Percentiles rank a stretch among this genome's conserved stretches.
These are phyloP conservation scores for Exophiala alcalophila DNA, from an alignment of 2,329 filamentous ascomycete species.

Conservation along the genomic window DNA sequence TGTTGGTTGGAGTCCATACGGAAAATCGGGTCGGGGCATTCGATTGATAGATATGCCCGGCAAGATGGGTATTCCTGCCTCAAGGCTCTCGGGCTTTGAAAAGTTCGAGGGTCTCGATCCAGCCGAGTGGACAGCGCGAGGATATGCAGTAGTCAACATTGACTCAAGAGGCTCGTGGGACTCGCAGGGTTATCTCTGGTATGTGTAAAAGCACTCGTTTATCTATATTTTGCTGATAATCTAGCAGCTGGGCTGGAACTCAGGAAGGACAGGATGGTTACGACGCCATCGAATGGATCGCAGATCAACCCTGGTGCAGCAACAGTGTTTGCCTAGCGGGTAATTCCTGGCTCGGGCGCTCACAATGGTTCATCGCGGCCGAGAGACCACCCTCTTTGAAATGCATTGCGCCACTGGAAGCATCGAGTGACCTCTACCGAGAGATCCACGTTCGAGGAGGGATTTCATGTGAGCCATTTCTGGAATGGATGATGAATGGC, in stretches of 20 bases:
- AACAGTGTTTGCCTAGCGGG: constrained; percentile 44
- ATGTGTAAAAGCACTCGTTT: no score
- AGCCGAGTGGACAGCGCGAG: constrained; percentile 31
- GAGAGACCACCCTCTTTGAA: constrained; percentile 43
- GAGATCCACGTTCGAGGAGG: constrained; percentile 46
- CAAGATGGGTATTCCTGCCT: constrained; percentile 13
- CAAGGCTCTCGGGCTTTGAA: constrained; percentile 6
- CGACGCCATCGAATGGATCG: constrained; percentile 45
- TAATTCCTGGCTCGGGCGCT: constrained; percentile 44
- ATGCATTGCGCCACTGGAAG: constrained; percentile 50
- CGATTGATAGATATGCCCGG: no score
- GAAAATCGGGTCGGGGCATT: constrained; percentile 32
- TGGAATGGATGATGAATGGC: constrained; percentile 1
- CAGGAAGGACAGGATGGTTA: constrained; percentile 48
- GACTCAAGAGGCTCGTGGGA: constrained; percentile 31
- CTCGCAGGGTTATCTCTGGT: constrained; percentile 32
- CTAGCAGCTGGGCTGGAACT: constrained; percentile 37
- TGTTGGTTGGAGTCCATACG: constrained; percentile 33
- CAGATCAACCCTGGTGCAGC: constrained; percentile 46
- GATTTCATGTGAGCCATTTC: constrained; percentile 29
- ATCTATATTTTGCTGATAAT: no score
- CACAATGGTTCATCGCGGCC: constrained; percentile 45
- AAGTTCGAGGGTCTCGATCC: constrained; percentile 33
- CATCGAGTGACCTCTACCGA: constrained; percentile 46
- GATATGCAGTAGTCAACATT: constrained; percentile 34